Evolutionary conservation across 768 basidiomycete genomes (phyloP), one percentile per base, ranked within the genome.

Genomic region (Psilocybe cubensis): DNA sequence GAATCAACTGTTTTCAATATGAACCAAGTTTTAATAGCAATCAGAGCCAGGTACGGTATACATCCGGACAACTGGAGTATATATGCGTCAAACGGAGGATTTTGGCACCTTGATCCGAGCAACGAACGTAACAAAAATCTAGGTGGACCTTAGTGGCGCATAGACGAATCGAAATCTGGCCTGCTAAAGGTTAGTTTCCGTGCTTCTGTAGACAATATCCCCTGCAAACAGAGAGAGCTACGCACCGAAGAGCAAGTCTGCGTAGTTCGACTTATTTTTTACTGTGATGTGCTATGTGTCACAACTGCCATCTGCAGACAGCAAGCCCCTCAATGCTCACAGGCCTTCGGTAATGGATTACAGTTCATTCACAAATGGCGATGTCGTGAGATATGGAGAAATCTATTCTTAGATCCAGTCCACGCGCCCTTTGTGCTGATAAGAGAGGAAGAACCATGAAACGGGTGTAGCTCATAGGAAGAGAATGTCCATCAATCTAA

Each of bases 91-190:
- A 55, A 29, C 53, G 48, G 49, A 42, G 58, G 54, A 51, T 53
- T 40, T 29, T 42, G 43, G 35, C 28, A 38, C 9, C 11, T 52
- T 60, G 59, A 56, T 60, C 59, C 59, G 59, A 51, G 25, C 27
- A 18, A 21, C 41, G 33, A 50, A 50, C 55, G 50, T 52, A 56
- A 51, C 25, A n/a, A n/a, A 1, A 23, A 43, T 31, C 17, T 31
- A 41, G 38, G 48, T 42, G 28, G 49, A 25, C 23, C 4, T 54
- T n/a, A 25, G 45, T 46, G 7, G 9, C 12, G 25, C 8, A 38
- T 38, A 38, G 35, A 11, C 14, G 12, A 11, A 38, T 11, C n/a
- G n/a, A n/a, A 38, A 5, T 38, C 7, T 38, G 35, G n/a, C 12
- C 35, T n/a, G 35, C 14, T 11, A n/a, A 11, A 38, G n/a, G 31